Percentiles rank a stretch among this genome's conserved stretches.
phyloP scores from a whole-genome alignment of 768 basidiomycete species.

The Grammothele lineata region DNA sequence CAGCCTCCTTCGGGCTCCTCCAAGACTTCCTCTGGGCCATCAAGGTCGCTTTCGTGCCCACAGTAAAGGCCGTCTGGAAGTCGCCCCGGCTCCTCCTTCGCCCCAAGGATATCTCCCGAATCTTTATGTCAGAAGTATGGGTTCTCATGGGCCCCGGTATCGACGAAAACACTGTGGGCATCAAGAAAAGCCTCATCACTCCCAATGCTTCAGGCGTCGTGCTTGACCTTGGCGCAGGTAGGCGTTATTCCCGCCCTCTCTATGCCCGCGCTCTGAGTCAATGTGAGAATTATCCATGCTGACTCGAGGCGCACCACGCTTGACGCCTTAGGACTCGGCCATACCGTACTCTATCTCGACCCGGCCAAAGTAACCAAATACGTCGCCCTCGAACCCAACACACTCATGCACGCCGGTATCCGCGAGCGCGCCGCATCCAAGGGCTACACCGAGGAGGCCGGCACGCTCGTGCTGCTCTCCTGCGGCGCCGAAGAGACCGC shows the following conservation, averaged over 20 bases:
- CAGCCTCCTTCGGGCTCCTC: slow-evolving; percentile 38
- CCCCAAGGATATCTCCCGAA: slow-evolving; percentile 41
- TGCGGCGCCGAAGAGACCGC: slow-evolving; percentile 60
- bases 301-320: not conserved
- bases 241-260: slow-evolving; percentile 4
- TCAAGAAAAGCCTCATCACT: slow-evolving; percentile 48
- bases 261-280: too few species aligned
- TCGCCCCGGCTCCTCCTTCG: slow-evolving; percentile 43
- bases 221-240: slow-evolving; percentile 67
- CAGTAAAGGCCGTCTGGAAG: slow-evolving; percentile 35
- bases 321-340: slow-evolving; percentile 49
- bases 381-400: slow-evolving; percentile 70
- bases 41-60: slow-evolving; percentile 38
- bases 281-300: not conserved
- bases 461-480: slow-evolving; percentile 52
- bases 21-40: slow-evolving; percentile 41
- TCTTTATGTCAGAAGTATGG: slow-evolving; percentile 64
- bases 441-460: slow-evolving; percentile 51
- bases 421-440: slow-evolving; percentile 42
- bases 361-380: slow-evolving; percentile 52
- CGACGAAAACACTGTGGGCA: slow-evolving; percentile 37
- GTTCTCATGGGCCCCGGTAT: slow-evolving; percentile 39
- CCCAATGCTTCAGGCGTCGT: slow-evolving; percentile 55
- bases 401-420: slow-evolving; percentile 55
- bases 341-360: slow-evolving; percentile 59